These are phyloP conservation scores for Hyaloperonospora brassicae DNA, from an alignment of 352 stramenopile genomes.

Conservation along the genomic window DNA sequence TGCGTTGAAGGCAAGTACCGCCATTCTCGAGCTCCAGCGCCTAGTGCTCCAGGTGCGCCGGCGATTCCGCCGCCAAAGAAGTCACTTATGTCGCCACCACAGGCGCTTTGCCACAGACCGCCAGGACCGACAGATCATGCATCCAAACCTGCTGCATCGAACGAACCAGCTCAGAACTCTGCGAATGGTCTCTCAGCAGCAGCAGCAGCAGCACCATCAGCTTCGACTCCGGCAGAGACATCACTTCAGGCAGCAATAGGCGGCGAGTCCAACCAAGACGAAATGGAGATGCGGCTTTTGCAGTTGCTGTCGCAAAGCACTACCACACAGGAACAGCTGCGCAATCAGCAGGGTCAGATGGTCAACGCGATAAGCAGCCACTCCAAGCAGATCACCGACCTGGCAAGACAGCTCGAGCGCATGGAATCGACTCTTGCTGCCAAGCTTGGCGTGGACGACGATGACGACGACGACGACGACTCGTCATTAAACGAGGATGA, in stretches of 20 bases:
- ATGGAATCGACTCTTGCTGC: conserved; percentile 72
- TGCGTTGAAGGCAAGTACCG: conserved; percentile 22
- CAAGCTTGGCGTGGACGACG: conserved; percentile 39
- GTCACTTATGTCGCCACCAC: conserved; percentile 12
- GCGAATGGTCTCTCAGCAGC: conserved; percentile 2
- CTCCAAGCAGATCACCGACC: conserved; percentile 73
- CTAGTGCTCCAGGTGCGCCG: conserved; percentile 22
- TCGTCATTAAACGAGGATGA: conserved; percentile 16
- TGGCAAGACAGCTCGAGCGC: conserved; percentile 76
- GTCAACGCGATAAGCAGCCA: conserved; percentile 69
- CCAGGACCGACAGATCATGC: conserved; percentile 13
- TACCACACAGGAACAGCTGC: conserved; percentile 76
- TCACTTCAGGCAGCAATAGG: conserved; percentile 7
- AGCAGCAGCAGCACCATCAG: conserved; percentile 10
- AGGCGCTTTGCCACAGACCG: conserved; percentile 16
- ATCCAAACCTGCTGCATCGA: conserved; percentile 13
- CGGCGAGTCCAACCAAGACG: conserved; percentile 31
- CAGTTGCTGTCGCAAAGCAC: conserved; percentile 79
- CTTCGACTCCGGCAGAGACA: conserved; percentile 3
- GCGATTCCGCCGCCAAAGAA: conserved; percentile 36
- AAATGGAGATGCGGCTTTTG: conserved; percentile 77
- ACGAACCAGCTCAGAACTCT: conserved; percentile 9
- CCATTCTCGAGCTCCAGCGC: conserved; percentile 21
- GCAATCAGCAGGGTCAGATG: conserved; percentile 80
- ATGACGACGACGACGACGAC: conserved; percentile 17